Conservation (phyloP, 768 basidiomycete species). For the Mycena venus region DNA sequence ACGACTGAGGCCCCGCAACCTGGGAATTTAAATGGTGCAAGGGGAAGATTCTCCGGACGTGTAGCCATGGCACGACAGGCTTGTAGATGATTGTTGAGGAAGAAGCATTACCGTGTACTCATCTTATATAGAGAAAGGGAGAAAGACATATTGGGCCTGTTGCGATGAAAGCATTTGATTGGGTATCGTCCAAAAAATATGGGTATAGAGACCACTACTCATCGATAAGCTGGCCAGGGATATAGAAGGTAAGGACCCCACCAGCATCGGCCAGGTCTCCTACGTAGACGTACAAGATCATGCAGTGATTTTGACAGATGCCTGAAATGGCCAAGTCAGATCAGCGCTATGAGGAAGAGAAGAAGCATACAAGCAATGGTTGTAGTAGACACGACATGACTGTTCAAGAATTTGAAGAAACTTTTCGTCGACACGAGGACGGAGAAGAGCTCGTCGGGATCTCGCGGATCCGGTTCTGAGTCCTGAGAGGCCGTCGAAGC, state of each 20-base stretch:
- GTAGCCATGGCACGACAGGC: background rate
- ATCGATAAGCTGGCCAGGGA: slow-evolving; percentile 63
- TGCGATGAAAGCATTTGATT: background rate
- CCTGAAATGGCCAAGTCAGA: slow-evolving; percentile 55
- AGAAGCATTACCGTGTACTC: background rate
- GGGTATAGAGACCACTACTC: slow-evolving; percentile 21
- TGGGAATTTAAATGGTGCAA: background rate
- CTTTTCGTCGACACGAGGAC: slow-evolving; percentile 81
- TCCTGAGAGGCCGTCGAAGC: slow-evolving; percentile 51
- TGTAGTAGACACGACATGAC: slow-evolving; percentile 84
- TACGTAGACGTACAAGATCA: slow-evolving; percentile 92
- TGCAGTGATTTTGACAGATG: slow-evolving; percentile 85
- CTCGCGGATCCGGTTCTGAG: slow-evolving; percentile 53
- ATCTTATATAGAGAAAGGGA: background rate
- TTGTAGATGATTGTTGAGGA: background rate
- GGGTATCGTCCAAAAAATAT: slow-evolving; percentile 18
- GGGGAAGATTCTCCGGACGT: background rate
- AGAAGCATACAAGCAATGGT: slow-evolving; percentile 83
- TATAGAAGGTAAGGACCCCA: slow-evolving; percentile 90
- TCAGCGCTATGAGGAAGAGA: background rate
- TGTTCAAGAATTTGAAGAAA: slow-evolving; percentile 85
- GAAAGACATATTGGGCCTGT: background rate
- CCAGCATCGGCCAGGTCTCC: slow-evolving; percentile 84
- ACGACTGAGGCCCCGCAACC: background rate
- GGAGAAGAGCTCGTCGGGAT: slow-evolving; percentile 71